Conservation (phyloP, 2,329 filamentous ascomycete genomes). For the Phialocephala subalpina region DNA sequence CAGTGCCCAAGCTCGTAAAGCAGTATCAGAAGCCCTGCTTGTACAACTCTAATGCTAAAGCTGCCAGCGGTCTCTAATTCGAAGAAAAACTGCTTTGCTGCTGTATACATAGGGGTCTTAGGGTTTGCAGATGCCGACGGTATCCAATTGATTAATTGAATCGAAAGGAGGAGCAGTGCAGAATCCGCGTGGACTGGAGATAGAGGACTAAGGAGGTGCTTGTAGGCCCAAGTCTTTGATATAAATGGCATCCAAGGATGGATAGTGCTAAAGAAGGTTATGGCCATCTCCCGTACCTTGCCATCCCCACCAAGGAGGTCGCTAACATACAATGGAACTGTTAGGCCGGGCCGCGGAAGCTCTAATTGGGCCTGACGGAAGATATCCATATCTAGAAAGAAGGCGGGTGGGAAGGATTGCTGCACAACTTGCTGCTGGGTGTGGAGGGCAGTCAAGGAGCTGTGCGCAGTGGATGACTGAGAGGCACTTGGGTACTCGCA, state of each 20-base stretch:
- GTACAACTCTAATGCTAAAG: constrained; percentile 12
- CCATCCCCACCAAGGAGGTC: neutral
- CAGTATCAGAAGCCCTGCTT: constrained; percentile 16
- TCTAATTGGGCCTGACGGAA: too few relatives aligned
- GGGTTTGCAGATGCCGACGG: constrained; percentile 12
- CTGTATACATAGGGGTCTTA: constrained; percentile 21
- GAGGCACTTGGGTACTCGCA: too few relatives aligned
- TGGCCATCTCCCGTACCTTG: constrained; percentile 12
- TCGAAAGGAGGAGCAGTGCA: constrained; percentile 20
- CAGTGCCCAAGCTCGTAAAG: constrained; percentile 25
- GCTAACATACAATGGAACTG: neutral
- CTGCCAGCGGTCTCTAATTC: constrained; percentile 21
- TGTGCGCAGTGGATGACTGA: too few relatives aligned
- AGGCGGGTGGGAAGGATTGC: too few relatives aligned
- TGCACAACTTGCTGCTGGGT: too few relatives aligned
- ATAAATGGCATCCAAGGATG: constrained; percentile 31
- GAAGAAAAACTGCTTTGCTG: constrained; percentile 25
- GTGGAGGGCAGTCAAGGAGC: too few relatives aligned
- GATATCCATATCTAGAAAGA: too few relatives aligned
- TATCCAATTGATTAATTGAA: constrained; percentile 22
- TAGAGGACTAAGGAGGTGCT: constrained; percentile 9
- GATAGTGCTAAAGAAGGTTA: constrained; percentile 18
- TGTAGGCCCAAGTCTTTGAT: constrained; percentile 29
- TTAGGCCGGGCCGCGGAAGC: neutral
- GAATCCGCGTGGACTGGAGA: constrained; percentile 20